A percentile compares a stretch with the other conserved stretches of the same genome.
Conservation (phyloP, 2,329 filamentous ascomycete species). For the Colletotrichum destructivum region DNA sequence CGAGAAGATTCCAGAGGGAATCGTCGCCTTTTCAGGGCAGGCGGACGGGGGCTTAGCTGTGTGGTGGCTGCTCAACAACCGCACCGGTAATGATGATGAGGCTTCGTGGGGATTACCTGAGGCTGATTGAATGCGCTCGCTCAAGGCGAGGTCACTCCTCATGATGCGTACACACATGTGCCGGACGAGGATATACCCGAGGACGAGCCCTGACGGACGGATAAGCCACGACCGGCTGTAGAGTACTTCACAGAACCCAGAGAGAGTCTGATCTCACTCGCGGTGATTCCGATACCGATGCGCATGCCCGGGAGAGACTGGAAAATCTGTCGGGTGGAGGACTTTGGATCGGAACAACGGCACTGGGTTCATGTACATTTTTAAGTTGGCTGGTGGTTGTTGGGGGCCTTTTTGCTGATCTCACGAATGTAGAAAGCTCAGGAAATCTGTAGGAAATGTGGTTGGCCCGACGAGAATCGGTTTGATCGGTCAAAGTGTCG, state of each 20-base stretch:
- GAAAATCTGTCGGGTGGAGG: not conserved
- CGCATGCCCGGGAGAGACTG: not conserved
- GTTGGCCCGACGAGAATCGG: not conserved
- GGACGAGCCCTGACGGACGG: constrained; percentile 5
- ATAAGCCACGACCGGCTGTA: not conserved
- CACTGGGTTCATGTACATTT: not conserved
- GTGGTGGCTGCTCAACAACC: not conserved
- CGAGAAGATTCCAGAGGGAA: not conserved
- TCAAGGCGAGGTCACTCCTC: constrained; percentile 5
- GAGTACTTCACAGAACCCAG: constrained; percentile 8
- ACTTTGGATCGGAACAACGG: not conserved
- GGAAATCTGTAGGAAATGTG: not conserved
- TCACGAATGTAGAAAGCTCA: not conserved
- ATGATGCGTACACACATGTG: not conserved
- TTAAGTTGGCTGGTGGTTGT: not conserved
- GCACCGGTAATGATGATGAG: not conserved
- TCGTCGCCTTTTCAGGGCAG: not conserved
- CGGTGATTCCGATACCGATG: not conserved
- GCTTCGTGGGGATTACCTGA: not conserved
- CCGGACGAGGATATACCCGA: not conserved
- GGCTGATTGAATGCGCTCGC: not conserved
- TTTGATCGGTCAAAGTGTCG: constrained; percentile 1
- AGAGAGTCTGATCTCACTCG: not conserved
- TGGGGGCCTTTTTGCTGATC: not conserved
- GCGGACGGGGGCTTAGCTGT: not conserved